Conservation (phyloP, 2,329 filamentous ascomycete species). For the Colletotrichum plurivorum region DNA sequence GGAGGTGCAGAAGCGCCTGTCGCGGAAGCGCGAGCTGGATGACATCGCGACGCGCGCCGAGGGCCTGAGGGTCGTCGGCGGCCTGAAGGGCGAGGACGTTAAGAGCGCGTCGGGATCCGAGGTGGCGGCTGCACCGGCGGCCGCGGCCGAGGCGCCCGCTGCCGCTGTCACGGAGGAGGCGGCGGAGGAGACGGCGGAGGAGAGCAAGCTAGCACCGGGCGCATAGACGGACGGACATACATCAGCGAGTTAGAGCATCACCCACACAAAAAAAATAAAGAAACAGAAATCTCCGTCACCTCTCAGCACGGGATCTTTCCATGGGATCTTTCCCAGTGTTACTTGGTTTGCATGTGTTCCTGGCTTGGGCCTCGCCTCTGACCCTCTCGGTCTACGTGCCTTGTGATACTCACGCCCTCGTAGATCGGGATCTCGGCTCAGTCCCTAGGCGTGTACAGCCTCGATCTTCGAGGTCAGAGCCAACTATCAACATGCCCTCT, state of each 20-base stretch:
- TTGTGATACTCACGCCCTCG: too few relatives aligned
- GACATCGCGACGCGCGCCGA: slow-evolving; percentile 58
- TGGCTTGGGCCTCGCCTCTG: background rate
- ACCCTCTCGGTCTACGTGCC: too few relatives aligned
- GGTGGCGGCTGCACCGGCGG: slow-evolving; percentile 35
- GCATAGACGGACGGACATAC: slow-evolving; percentile 18
- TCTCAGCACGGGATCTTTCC: background rate
- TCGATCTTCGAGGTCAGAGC: too few relatives aligned
- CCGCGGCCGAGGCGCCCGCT: slow-evolving; percentile 21
- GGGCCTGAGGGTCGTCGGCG: slow-evolving; percentile 62
- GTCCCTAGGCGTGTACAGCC: too few relatives aligned
- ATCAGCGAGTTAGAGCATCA: slow-evolving; percentile 14
- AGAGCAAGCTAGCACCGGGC: slow-evolving; percentile 38
- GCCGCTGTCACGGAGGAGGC: slow-evolving; percentile 18
- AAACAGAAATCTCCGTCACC: slow-evolving; percentile 5
- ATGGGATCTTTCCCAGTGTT: too few relatives aligned
- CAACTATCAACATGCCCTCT: too few relatives aligned
- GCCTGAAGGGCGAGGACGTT: slow-evolving; percentile 59
- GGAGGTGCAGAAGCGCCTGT: slow-evolving; percentile 69
- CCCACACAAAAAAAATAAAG: background rate
- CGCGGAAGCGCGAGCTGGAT: slow-evolving; percentile 60
- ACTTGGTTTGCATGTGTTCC: background rate
- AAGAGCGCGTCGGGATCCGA: slow-evolving; percentile 44
- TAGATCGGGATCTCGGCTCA: too few relatives aligned
- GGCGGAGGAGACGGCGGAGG: slow-evolving; percentile 27